Percentiles rank a stretch among this genome's conserved stretches.
These are phyloP conservation scores for Cubamyces lactineus DNA, from an alignment of 768 basidiomycete species.

Conservation along the genomic window DNA sequence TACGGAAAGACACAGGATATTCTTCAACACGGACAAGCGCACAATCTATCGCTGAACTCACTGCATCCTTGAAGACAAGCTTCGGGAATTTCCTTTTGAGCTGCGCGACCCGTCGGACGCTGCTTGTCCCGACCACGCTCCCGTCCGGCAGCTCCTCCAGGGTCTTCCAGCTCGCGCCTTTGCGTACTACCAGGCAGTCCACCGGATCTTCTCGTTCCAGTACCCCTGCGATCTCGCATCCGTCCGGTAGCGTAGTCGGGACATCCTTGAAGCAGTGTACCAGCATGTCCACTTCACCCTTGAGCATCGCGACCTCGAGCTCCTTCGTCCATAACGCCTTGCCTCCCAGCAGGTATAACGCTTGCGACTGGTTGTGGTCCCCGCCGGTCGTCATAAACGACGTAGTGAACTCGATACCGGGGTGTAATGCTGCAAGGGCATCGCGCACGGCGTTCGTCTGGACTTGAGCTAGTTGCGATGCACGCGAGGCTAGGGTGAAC, in stretches of 20 bases:
- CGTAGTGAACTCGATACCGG: conserved; percentile 52
- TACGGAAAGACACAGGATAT: conserved; percentile 29
- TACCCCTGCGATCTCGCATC: conserved; percentile 85
- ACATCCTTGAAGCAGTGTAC: conserved; percentile 96
- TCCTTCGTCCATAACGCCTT: conserved; percentile 96
- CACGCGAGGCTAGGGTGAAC: conserved; percentile 82
- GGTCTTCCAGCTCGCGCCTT: conserved; percentile 65
- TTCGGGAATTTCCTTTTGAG: conserved; percentile 75
- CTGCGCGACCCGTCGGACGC: conserved; percentile 91
- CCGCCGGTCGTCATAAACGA: conserved; percentile 72
- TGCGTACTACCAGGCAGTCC: conserved; percentile 87
- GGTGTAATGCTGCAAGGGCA: conserved; percentile 60
- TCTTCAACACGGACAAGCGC: too few relatives aligned
- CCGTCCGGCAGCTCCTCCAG: conserved; percentile 86
- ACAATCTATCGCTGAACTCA: conserved; percentile 48
- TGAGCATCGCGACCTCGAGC: conserved; percentile 84
- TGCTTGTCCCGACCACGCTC: conserved; percentile 91
- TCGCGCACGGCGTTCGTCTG: conserved; percentile 86
- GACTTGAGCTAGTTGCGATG: conserved; percentile 85
- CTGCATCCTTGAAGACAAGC: conserved; percentile 85
- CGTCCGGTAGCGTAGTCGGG: conserved; percentile 82
- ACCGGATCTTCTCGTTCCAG: conserved; percentile 86
- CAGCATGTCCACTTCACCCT: conserved; percentile 82
- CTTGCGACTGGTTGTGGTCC: conserved; percentile 89
- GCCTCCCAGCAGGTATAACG: conserved; percentile 87